Evolutionary conservation across 805 yeast species (phyloP), one percentile per base, ranked within the genome.

Genomic region (Komagataella pseudopastoris): DNA sequence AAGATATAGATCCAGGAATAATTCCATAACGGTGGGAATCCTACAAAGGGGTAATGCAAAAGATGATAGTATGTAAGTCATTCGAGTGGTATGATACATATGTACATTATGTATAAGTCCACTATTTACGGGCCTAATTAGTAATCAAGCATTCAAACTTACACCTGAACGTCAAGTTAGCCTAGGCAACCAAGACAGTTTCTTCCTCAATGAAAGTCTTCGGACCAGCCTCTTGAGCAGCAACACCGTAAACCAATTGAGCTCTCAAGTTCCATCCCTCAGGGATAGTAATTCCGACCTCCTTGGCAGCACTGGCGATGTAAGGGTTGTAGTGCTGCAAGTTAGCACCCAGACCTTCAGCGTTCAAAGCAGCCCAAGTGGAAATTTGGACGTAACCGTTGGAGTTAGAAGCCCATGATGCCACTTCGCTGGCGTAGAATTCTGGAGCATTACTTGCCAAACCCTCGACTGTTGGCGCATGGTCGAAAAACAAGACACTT

Each of bases 311-410:
- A 45, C 60, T 69, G 56, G 66, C 65, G 50, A 76, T 71, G 49
- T 65, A 63, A 49, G 69, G 74, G 61, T 72, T 74, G 70, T 71
- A 77, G 63, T 76, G 81, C 63, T 76, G 81, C 56, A 76, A 66
- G 57, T 73, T 75, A 55, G 70, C 77, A 55, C 80, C 80, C 47
- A 75, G 60, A 49, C 75, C 75, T 52, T 71, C 60, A 36, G 65
- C 66, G 50, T 69, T 65, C 23, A 76, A 63, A 23, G 75, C 75
- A 46, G 76, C 63, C 81, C 81, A 76, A 17, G 73, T 60, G 56
- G 65, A 60, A 55, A 76, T 74, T 65, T 74, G 78, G 51, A 77
- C 77, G 51, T 75, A 72, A 64, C 77, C 77, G 53, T 67, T 65
- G 47, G 76, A 61, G 55, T 75, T 73, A 50, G 72, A 66, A 39